phyloP scores from a whole-genome alignment of 2,329 filamentous ascomycete genomes.

The Geosmithia flava region DNA sequence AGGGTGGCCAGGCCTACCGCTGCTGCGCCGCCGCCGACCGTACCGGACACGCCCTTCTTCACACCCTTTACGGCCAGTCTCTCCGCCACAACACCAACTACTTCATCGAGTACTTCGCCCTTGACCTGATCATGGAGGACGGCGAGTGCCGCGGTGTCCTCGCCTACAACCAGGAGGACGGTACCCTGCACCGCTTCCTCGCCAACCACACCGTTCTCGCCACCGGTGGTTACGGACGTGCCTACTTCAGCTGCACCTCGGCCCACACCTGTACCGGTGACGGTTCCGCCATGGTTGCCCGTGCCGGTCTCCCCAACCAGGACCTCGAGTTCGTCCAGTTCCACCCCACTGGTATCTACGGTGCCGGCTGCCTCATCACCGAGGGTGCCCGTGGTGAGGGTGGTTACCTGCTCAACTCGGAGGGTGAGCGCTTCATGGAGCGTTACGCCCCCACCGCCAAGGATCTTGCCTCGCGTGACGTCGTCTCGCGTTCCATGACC shows the following conservation, averaged over 20 bases:
- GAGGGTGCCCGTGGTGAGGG: slow-evolving; percentile 97
- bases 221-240: slow-evolving; percentile 93
- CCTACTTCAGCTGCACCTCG: slow-evolving; percentile 97
- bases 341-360: slow-evolving; percentile 98
- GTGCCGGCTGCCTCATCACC: slow-evolving; percentile 93
- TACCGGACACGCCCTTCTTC: slow-evolving; percentile 93
- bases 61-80: slow-evolving; percentile 97
- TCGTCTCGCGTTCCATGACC: slow-evolving; percentile 96
- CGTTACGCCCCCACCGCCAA: slow-evolving; percentile 95
- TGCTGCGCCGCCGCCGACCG: slow-evolving; percentile 93
- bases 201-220: slow-evolving; percentile 94
- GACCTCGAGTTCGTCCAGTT: slow-evolving; percentile 99
- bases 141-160: slow-evolving; percentile 93
- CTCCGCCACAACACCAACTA: slow-evolving; percentile 98
- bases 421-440: slow-evolving; percentile 99
- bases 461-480: slow-evolving; percentile 92
- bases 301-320: slow-evolving; percentile 95
- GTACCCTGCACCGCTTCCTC: slow-evolving; percentile 92
- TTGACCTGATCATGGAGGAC: slow-evolving; percentile 95
- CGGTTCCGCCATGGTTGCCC: slow-evolving; percentile 98
- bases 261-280: slow-evolving; percentile 98
- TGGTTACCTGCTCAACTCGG: slow-evolving; percentile 92
- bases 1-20: slow-evolving; percentile 96
- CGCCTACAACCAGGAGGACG: slow-evolving; percentile 98
- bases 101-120: slow-evolving; percentile 98